Percentiles rank a stretch among this genome's conserved stretches.
Conservation (phyloP, 2,329 filamentous ascomycete genomes). For the Fusarium buxicola region DNA sequence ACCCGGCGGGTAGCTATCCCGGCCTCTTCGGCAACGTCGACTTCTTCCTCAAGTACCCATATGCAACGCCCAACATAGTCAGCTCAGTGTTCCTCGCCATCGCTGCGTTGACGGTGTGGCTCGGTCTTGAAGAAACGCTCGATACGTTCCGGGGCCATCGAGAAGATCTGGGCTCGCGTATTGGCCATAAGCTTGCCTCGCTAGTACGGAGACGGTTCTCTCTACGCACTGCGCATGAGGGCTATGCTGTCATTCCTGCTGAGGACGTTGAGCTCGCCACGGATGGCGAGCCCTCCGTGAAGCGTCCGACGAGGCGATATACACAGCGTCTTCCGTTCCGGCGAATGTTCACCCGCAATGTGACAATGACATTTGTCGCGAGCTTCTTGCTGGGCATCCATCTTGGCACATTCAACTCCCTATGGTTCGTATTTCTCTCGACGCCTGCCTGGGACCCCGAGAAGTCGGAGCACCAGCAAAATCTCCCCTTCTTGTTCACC, state of each 20-base stretch:
- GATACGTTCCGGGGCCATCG: constrained; percentile 55
- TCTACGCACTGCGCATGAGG: constrained; percentile 5
- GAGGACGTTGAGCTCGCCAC: constrained; percentile 39
- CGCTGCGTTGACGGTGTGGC: constrained; percentile 59
- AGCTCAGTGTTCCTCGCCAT: constrained; percentile 60
- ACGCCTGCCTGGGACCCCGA: constrained; percentile 69
- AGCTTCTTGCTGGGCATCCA: constrained; percentile 79
- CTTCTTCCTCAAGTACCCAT: constrained; percentile 64
- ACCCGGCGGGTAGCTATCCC: constrained; percentile 71
- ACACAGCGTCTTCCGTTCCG: constrained; percentile 63
- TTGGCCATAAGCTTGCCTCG: constrained; percentile 52
- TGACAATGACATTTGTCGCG: constrained; percentile 66
- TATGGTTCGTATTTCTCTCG: constrained; percentile 82
- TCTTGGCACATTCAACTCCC: constrained; percentile 79
- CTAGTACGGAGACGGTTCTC: constrained; percentile 44
- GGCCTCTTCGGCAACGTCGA: constrained; percentile 59
- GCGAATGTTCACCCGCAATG: constrained; percentile 67
- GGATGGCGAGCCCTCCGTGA: constrained; percentile 3
- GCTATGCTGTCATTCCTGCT: constrained; percentile 42
- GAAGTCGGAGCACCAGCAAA: constrained; percentile 47
- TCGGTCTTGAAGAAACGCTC: constrained; percentile 66
- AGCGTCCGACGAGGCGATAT: constrained; percentile 50
- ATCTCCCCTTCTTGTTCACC: constrained; percentile 71
- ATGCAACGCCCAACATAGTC: constrained; percentile 66
- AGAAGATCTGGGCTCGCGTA: constrained; percentile 57